Evolutionary conservation across 2,329 filamentous ascomycete species (phyloP).

Genomic region (Ceratocystis smalleyi): DNA sequence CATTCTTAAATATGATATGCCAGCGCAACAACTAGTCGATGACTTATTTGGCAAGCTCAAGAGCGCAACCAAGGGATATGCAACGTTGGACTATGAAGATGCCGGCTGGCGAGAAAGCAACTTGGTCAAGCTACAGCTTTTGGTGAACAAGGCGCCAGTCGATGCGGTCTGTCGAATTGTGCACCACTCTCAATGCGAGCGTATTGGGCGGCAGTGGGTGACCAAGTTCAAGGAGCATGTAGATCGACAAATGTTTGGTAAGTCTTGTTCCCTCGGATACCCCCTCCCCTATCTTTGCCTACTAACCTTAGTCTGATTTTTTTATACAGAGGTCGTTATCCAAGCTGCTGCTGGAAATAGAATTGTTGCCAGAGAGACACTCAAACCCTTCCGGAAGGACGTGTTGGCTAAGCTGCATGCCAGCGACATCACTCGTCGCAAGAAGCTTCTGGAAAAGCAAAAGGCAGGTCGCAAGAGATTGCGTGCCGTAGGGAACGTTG

Average conservation of each 20-base stretch:
- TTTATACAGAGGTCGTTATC: slow-evolving; percentile 68
- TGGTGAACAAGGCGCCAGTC: slow-evolving; percentile 86
- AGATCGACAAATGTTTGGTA: slow-evolving; percentile 78
- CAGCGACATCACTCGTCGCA: slow-evolving; percentile 64
- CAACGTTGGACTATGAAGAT: slow-evolving; percentile 92
- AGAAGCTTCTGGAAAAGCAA: slow-evolving; percentile 88
- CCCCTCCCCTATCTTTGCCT: neutral
- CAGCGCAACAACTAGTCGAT: slow-evolving; percentile 78
- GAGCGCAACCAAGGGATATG: slow-evolving; percentile 84
- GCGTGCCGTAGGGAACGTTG: slow-evolving; percentile 70
- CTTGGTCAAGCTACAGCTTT: slow-evolving; percentile 75
- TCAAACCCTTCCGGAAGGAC: slow-evolving; percentile 94
- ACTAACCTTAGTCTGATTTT: neutral
- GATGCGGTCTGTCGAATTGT: slow-evolving; percentile 89
- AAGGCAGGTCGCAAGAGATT: slow-evolving; percentile 88
- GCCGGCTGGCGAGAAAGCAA: slow-evolving; percentile 68
- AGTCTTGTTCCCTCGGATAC: slow-evolving; percentile 15
- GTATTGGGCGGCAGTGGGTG: slow-evolving; percentile 76
- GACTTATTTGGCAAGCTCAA: slow-evolving; percentile 97
- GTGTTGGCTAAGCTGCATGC: slow-evolving; percentile 88
- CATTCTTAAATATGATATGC: slow-evolving; percentile 83
- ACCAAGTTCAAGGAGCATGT: slow-evolving; percentile 95
- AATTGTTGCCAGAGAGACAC: slow-evolving; percentile 79
- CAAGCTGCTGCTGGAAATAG: slow-evolving; percentile 73
- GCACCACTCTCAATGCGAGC: slow-evolving; percentile 64